Conservation (phyloP, 495 filamentous ascomycete genomes). For the Aspergillus panamensis region DNA sequence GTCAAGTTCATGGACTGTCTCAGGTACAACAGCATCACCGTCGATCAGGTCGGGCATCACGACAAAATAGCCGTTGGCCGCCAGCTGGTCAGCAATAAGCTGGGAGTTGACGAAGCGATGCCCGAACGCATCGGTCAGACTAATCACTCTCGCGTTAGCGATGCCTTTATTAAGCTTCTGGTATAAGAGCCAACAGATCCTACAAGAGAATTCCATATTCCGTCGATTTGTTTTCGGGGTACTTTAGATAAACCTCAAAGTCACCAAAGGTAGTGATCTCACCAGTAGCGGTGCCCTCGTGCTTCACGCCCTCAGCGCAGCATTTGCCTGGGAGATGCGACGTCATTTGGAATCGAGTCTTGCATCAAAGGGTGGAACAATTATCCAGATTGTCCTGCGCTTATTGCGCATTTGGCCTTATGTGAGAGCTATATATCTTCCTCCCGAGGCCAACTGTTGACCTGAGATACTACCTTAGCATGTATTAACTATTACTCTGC, state of each 20-base stretch:
- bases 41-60: conserved; percentile 55
- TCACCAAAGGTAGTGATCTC: conserved; percentile 20
- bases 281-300: conserved; percentile 25
- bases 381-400: neutral
- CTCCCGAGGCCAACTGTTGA: too few species aligned
- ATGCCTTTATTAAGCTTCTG: neutral
- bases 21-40: conserved; percentile 27
- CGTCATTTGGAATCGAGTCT: neutral
- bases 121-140: conserved; percentile 30
- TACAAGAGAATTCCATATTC: conserved; percentile 26
- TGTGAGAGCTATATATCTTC: too few species aligned
- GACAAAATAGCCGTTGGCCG: conserved; percentile 71
- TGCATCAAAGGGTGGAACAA: neutral
- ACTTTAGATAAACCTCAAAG: conserved; percentile 25
- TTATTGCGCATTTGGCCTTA: too few species aligned
- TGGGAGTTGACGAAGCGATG: conserved; percentile 28
- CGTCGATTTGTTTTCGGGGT: conserved; percentile 26
- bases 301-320: conserved; percentile 9
- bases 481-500: too few species aligned
- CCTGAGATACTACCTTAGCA: too few species aligned
- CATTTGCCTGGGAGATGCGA: conserved; percentile 1
- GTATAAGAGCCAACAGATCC: neutral
- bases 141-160: neutral
- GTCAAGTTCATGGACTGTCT: conserved; percentile 23
- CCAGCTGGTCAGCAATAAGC: conserved; percentile 64